A percentile compares a stretch with the other conserved stretches of the same genome.
Evolutionary conservation across 495 filamentous ascomycete species (phyloP).

Genomic region (Penicillium malachiteum): DNA sequence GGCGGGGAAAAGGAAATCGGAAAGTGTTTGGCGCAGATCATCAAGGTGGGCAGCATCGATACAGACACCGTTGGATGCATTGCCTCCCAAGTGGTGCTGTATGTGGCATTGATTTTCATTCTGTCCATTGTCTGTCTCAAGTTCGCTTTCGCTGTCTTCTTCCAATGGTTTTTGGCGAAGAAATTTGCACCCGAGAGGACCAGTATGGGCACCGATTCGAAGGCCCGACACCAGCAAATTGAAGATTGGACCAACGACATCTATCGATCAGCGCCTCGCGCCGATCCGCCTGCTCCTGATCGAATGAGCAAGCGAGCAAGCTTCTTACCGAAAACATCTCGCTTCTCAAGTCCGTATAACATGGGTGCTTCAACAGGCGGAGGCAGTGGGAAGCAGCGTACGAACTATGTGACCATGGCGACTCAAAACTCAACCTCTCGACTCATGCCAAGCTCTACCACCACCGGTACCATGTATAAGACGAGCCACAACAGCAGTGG

Average conservation of each 20-base stretch:
- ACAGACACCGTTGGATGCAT: constrained; percentile 97
- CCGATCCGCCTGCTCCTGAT: constrained; percentile 65
- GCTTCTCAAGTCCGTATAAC: constrained; percentile 93
- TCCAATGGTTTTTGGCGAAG: constrained; percentile 91
- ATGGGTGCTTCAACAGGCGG: constrained; percentile 49
- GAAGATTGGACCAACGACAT: constrained; percentile 99
- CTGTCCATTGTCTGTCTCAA: constrained; percentile 83
- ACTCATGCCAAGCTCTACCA: constrained; percentile 61
- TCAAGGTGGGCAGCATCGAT: constrained; percentile 93
- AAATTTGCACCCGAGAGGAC: constrained; percentile 78
- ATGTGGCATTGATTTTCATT: constrained; percentile 91
- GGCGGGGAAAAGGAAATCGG: constrained; percentile 70
- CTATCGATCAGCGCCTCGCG: constrained; percentile 80
- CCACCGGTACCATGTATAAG: constrained; percentile 60
- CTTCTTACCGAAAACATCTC: constrained; percentile 77
- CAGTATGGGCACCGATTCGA: constrained; percentile 64
- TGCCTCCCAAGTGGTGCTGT: constrained; percentile 94
- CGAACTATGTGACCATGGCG: constrained; percentile 87
- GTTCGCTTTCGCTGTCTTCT: constrained; percentile 85
- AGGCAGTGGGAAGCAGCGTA: constrained; percentile 43
- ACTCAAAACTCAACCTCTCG: constrained; percentile 82
- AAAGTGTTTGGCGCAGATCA: constrained; percentile 84
- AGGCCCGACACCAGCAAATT: constrained; percentile 86
- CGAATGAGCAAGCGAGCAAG: constrained; percentile 78
- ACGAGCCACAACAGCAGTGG: constrained; percentile 67